Conservation (phyloP, 1,284 basidiomycete genomes). For the Apiotrichum domesticum region DNA sequence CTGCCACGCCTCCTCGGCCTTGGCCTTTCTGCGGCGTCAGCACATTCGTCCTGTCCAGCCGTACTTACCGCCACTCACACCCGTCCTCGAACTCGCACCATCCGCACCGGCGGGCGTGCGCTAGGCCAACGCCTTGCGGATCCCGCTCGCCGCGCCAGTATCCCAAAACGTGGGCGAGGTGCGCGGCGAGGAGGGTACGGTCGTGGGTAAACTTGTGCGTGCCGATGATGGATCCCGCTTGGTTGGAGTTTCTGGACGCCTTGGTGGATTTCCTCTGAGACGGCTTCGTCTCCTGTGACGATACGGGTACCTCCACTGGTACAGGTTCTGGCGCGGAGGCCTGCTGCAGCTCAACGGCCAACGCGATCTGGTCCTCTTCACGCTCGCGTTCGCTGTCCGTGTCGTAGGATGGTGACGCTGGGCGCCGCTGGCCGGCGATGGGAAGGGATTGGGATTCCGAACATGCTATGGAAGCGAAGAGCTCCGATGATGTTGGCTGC, state of each 20-base stretch:
- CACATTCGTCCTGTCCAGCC: neutral
- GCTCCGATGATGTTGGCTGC: no score
- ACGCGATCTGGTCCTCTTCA: conserved; percentile 46
- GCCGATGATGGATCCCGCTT: conserved; percentile 57
- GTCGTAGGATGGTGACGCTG: conserved; percentile 4
- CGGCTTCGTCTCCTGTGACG: neutral
- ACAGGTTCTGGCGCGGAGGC: neutral
- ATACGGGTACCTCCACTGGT: neutral
- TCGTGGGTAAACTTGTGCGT: conserved; percentile 59
- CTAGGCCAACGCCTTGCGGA: conserved; percentile 61
- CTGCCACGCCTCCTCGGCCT: neutral
- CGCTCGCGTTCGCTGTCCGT: conserved; percentile 19
- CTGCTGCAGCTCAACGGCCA: conserved; percentile 44
- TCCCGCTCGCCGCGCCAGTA: conserved; percentile 70
- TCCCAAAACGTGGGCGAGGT: conserved; percentile 56
- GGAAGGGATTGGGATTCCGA: no score
- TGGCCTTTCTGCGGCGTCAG: neutral
- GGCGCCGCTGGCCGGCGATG: neutral
- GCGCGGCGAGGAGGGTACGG: conserved; percentile 53
- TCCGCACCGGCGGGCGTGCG: conserved; percentile 63
- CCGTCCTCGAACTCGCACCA: conserved; percentile 70
- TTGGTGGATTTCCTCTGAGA: neutral
- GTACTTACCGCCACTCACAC: conserved; percentile 68
- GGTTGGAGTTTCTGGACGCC: no score
- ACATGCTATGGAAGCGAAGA: no score